Conservation (phyloP, 768 basidiomycete genomes). For the Epithele typhae region DNA sequence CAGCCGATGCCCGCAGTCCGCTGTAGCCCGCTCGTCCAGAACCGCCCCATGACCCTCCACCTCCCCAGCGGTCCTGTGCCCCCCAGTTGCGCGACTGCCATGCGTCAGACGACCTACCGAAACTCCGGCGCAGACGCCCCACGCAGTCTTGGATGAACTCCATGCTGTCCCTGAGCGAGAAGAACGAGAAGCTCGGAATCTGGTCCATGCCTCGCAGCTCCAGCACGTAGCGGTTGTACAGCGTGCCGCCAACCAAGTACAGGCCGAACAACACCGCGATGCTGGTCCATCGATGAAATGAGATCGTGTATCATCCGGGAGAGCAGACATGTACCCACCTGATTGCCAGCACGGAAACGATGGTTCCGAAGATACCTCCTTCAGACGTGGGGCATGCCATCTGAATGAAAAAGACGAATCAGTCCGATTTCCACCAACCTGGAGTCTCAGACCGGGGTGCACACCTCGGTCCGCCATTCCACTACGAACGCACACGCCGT, state of each 20-base stretch:
- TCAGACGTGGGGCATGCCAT: slow-evolving; percentile 71
- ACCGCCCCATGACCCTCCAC: slow-evolving; percentile 13
- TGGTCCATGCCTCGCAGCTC: slow-evolving; percentile 67
- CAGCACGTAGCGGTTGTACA: slow-evolving; percentile 79
- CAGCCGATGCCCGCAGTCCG: slow-evolving; percentile 20
- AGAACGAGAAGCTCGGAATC: slow-evolving; percentile 56
- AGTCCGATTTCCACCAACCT: background rate
- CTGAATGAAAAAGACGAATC: slow-evolving; percentile 29
- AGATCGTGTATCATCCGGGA: background rate
- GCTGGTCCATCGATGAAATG: slow-evolving; percentile 31
- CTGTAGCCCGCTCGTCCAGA: slow-evolving; percentile 19
- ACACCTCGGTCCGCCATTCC: slow-evolving; percentile 81
- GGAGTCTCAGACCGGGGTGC: slow-evolving; percentile 16
- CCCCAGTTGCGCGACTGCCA: slow-evolving; percentile 22
- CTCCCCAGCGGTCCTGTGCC: slow-evolving; percentile 12
- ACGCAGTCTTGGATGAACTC: slow-evolving; percentile 19
- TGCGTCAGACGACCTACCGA: slow-evolving; percentile 16
- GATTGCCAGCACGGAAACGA: slow-evolving; percentile 51
- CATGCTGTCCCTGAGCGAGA: slow-evolving; percentile 25
- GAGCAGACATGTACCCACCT: slow-evolving; percentile 41
- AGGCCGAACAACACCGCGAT: slow-evolving; percentile 50
- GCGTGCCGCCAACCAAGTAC: slow-evolving; percentile 63
- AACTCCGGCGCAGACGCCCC: slow-evolving; percentile 19
- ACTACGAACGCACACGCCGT: slow-evolving; percentile 72
- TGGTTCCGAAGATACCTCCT: slow-evolving; percentile 45